phyloP scores from a whole-genome alignment of 345 rosid genomes.

The Dimocarpus longan region DNA sequence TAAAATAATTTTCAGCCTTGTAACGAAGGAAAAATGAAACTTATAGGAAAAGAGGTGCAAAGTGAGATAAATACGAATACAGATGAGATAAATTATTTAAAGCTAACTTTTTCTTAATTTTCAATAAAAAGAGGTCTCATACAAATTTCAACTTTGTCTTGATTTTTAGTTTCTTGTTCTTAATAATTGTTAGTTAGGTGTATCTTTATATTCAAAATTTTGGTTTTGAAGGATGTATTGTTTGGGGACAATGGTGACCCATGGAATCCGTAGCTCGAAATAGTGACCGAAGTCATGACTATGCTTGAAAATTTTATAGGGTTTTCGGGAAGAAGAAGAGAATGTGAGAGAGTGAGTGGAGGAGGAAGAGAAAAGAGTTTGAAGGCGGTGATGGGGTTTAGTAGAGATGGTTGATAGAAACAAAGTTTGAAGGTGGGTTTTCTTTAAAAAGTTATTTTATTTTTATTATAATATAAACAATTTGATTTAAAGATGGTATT shows the following conservation, averaged over 20 bases:
- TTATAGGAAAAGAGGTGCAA: neutral
- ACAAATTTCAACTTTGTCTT: neutral
- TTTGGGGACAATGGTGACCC: conserved; percentile 95
- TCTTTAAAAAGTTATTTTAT: no score
- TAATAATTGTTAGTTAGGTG: neutral
- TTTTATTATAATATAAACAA: no score
- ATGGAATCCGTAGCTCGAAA: conserved; percentile 78
- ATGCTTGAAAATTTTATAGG: conserved; percentile 76
- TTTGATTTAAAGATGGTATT: no score
- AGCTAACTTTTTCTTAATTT: no score
- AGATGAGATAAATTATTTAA: neutral
- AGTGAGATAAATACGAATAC: neutral
- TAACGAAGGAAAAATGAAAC: neutral
- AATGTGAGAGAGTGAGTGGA: no score
- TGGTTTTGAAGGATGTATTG: conserved; percentile 69
- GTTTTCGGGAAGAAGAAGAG: conserved; percentile 34
- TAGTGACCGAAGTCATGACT: conserved; percentile 66
- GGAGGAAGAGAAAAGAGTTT: no score
- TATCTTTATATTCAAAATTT: conserved; percentile 4
- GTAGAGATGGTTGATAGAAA: no score
- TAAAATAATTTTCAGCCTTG: neutral
- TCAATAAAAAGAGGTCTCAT: no score
- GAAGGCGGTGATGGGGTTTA: no score
- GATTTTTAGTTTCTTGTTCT: conserved; percentile 3
- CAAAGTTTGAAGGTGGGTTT: no score